These are phyloP conservation scores for Talaromyces sp. DNA, from an alignment of 2,329 filamentous ascomycete genomes.

Conservation along the genomic window DNA sequence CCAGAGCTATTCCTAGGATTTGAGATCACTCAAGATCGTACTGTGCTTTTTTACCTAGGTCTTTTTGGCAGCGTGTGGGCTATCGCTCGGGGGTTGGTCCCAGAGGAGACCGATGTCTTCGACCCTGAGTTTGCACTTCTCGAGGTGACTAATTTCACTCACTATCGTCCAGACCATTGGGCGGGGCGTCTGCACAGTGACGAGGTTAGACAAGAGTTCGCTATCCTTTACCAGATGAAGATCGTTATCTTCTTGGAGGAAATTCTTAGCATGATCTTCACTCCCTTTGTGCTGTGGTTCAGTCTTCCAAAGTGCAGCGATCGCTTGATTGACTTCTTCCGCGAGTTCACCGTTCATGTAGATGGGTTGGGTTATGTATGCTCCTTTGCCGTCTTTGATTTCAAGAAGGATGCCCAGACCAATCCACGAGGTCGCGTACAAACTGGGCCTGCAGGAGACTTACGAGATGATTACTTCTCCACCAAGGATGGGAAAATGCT, in stretches of 20 bases:
- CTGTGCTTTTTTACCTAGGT: constrained; percentile 85
- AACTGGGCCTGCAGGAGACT: constrained; percentile 50
- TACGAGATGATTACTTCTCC: constrained; percentile 87
- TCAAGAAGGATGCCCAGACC: constrained; percentile 71
- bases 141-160: constrained; percentile 88
- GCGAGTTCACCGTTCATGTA: constrained; percentile 95
- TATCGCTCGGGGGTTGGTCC: constrained; percentile 74
- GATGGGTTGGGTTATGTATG: constrained; percentile 95
- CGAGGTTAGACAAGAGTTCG: constrained; percentile 88
- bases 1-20: constrained; percentile 88
- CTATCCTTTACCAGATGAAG: constrained; percentile 86
- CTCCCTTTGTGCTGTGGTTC: constrained; percentile 82
- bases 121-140: constrained; percentile 86
- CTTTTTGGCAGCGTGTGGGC: constrained; percentile 81
- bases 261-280: constrained; percentile 85
- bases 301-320: constrained; percentile 86
- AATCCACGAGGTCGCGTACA: constrained; percentile 22
- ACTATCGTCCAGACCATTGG: constrained; percentile 89
- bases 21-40: constrained; percentile 83
- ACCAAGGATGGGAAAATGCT: constrained; percentile 98
- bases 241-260: constrained; percentile 90
- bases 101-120: constrained; percentile 84
- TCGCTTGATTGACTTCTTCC: constrained; percentile 94
- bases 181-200: constrained; percentile 85
- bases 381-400: constrained; percentile 96